Evolutionary conservation across 2,329 filamentous ascomycete species (phyloP).

Genomic region (Trichoderma atroviride): DNA sequence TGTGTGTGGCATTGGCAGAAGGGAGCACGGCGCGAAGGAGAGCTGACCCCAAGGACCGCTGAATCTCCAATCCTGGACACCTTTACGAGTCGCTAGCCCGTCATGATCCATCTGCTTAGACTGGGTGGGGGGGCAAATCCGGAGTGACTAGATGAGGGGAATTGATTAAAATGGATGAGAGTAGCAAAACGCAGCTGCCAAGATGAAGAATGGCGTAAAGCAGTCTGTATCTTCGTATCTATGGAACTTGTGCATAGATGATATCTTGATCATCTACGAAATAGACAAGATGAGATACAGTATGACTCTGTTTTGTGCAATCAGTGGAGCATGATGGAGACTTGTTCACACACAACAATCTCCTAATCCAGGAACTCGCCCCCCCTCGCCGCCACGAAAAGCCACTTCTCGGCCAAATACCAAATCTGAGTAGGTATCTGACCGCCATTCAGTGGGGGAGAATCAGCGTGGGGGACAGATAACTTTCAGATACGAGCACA

Average conservation of each 20-base stretch:
- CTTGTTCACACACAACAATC: background rate
- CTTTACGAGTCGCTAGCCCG: constrained; percentile 11
- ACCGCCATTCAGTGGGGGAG: constrained; percentile 21
- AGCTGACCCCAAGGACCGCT: background rate
- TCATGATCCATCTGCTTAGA: background rate
- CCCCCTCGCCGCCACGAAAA: constrained; percentile 8
- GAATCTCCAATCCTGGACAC: background rate
- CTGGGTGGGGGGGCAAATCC: background rate
- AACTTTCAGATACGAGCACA: background rate
- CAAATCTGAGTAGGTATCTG: background rate
- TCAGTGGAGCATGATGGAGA: constrained; percentile 3
- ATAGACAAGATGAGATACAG: background rate
- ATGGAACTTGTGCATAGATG: background rate
- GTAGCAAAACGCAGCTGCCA: background rate
- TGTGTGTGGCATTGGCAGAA: background rate
- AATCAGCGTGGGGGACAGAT: background rate
- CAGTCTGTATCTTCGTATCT: background rate
- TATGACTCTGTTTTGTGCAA: background rate
- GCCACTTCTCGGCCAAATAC: constrained; percentile 21
- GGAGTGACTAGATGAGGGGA: background rate
- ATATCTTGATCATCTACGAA: background rate
- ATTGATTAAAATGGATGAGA: background rate
- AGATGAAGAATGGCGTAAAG: background rate
- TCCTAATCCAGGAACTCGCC: background rate
- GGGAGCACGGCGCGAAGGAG: background rate